These are phyloP conservation scores for Cnidoscolus chayamansa DNA, from an alignment of 441 rosid genomes.

Conservation along the genomic window DNA sequence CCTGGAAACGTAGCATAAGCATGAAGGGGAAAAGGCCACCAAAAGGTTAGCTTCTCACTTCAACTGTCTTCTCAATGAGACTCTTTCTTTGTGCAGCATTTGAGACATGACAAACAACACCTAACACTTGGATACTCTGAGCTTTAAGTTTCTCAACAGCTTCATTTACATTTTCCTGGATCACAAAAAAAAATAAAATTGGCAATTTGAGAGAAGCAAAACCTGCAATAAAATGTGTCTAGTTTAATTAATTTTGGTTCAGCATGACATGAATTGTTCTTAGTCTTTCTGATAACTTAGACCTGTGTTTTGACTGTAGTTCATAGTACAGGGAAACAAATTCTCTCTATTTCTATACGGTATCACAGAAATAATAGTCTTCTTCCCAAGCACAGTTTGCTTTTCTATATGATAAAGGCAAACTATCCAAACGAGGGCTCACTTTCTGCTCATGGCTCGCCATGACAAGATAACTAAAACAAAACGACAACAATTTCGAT, in stretches of 20 bases:
- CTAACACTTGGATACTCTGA: slow-evolving; percentile 62
- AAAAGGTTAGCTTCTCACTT: slow-evolving; percentile 34
- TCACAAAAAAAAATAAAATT: slow-evolving; percentile 1
- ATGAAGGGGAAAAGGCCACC: not conserved
- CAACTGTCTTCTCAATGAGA: slow-evolving; percentile 59
- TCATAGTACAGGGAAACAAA: not conserved
- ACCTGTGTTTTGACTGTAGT: not conserved
- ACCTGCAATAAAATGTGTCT: not conserved
- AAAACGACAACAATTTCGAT: no score
- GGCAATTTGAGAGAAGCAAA: not conserved
- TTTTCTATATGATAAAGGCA: not conserved
- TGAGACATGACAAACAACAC: slow-evolving; percentile 88
- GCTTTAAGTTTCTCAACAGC: slow-evolving; percentile 66
- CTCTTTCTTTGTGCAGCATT: slow-evolving; percentile 67
- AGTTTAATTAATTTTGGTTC: not conserved
- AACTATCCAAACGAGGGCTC: not conserved
- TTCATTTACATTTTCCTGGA: slow-evolving; percentile 75
- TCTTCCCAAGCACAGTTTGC: not conserved
- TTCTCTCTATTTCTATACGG: not conserved
- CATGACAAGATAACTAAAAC: not conserved
- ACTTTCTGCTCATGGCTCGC: not conserved
- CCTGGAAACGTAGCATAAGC: not conserved
- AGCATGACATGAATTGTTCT: not conserved
- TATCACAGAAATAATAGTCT: no score
- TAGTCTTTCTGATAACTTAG: not conserved